Conservation (phyloP, 257 asterid species). For the Prunella vulgaris region DNA sequence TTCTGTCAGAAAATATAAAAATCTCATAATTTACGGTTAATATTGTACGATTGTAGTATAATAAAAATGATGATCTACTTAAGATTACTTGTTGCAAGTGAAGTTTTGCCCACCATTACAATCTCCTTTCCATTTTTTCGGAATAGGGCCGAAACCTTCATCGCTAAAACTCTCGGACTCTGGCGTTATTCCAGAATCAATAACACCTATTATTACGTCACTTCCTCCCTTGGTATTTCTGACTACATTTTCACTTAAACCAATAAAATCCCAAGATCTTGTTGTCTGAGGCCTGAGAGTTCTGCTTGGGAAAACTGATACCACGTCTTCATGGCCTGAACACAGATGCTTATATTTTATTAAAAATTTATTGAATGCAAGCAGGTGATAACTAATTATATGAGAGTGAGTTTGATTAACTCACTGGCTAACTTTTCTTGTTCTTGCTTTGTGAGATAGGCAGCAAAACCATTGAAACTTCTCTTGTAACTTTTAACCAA, state of each 20-base stretch:
- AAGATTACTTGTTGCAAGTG: slow-evolving; percentile 42
- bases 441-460: slow-evolving; percentile 41
- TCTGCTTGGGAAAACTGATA: slow-evolving; percentile 35
- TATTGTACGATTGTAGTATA: no score
- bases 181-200: slow-evolving; percentile 39
- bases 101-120: slow-evolving; percentile 38
- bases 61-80: not conserved
- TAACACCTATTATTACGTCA: slow-evolving; percentile 31
- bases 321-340: slow-evolving; percentile 31
- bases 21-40: not conserved
- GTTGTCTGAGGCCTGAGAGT: slow-evolving; percentile 33
- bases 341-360: not conserved
- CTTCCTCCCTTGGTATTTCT: slow-evolving; percentile 20
- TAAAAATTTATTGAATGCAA: not conserved
- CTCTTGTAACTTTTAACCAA: slow-evolving; percentile 40
- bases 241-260: slow-evolving; percentile 14
- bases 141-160: slow-evolving; percentile 25
- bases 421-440: slow-evolving; percentile 31
- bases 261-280: slow-evolving; percentile 44
- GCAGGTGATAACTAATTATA: not conserved
- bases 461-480: slow-evolving; percentile 48
- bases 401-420: not conserved
- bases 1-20: no score
- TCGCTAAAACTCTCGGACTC: slow-evolving; percentile 36
- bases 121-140: slow-evolving; percentile 42